phyloP scores from a whole-genome alignment of 768 basidiomycete genomes.

The Auricularia auricula-judae region DNA sequence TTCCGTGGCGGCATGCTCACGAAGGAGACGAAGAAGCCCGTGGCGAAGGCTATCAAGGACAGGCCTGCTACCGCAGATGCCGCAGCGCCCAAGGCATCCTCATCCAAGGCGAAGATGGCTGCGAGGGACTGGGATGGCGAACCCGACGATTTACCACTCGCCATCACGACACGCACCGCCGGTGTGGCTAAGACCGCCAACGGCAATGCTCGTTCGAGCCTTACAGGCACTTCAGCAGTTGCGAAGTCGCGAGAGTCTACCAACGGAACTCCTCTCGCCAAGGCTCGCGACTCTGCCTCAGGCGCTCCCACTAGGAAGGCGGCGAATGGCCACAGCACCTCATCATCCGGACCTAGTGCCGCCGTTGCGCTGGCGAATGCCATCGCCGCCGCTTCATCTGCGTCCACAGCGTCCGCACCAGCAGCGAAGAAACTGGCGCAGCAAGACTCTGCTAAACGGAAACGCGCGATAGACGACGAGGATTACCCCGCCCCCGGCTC shows the following conservation, averaged over 20 bases:
- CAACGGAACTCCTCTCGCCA: neutral
- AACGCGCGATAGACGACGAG: conserved; percentile 9
- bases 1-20: neutral
- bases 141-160: neutral
- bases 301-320: neutral
- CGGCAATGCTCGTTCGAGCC: neutral
- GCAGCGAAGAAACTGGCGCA: conserved; percentile 3
- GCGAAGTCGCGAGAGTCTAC: neutral
- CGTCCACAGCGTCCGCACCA: conserved; percentile 37
- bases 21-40: neutral
- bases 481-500: conserved; percentile 14
- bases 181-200: neutral
- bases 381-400: conserved; percentile 28
- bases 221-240: neutral
- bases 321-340: too few relatives aligned
- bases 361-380: neutral
- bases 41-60: neutral
- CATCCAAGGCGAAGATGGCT: neutral
- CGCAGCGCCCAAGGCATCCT: neutral
- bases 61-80: neutral
- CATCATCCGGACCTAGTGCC: neutral
- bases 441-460: conserved; percentile 7
- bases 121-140: neutral
- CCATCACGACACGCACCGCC: neutral
- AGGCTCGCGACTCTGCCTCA: neutral